phyloP scores from a whole-genome alignment of 371 early-diverging fungal species.

The Cladochytrium tenue region DNA sequence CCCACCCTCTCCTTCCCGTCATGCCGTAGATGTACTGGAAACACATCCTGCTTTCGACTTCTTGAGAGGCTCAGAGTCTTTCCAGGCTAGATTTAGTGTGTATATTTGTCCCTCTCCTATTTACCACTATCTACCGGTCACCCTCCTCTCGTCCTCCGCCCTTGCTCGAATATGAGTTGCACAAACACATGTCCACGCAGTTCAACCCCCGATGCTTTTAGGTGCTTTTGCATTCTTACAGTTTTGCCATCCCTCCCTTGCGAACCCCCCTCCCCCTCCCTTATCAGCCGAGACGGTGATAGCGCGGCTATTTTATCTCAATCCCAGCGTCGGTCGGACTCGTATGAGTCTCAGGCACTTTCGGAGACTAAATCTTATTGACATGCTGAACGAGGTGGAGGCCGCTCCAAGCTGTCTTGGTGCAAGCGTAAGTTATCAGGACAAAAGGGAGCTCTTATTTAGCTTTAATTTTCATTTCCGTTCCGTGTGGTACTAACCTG shows the following conservation, averaged over 20 bases:
- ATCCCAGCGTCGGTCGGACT: slow-evolving; percentile 64
- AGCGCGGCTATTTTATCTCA: slow-evolving; percentile 77
- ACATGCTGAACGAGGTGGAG: slow-evolving; percentile 62
- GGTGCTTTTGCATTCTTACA: background rate
- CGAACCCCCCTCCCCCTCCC: background rate
- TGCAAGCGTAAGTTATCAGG: slow-evolving; percentile 6
- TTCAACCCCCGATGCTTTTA: background rate
- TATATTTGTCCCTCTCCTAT: too few relatives aligned
- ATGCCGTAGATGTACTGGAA: slow-evolving; percentile 49
- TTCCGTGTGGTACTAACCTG: background rate
- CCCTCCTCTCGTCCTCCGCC: too few relatives aligned
- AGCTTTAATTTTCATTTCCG: background rate
- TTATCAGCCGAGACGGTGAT: slow-evolving; percentile 74
- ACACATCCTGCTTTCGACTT: slow-evolving; percentile 83
- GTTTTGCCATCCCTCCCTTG: background rate
- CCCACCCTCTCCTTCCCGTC: too few relatives aligned
- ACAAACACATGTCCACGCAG: too few relatives aligned
- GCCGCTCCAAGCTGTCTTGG: slow-evolving; percentile 36
- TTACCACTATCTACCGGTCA: too few relatives aligned
- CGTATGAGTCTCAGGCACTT: slow-evolving; percentile 73
- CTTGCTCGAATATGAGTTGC: too few relatives aligned
- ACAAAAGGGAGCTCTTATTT: too few relatives aligned
- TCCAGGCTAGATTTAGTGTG: slow-evolving; percentile 79
- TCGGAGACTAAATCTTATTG: slow-evolving; percentile 51
- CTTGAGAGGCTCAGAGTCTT: slow-evolving; percentile 68